Conservation (phyloP, 2,329 filamentous ascomycete genomes). For the Aspergillus tubingensis region DNA sequence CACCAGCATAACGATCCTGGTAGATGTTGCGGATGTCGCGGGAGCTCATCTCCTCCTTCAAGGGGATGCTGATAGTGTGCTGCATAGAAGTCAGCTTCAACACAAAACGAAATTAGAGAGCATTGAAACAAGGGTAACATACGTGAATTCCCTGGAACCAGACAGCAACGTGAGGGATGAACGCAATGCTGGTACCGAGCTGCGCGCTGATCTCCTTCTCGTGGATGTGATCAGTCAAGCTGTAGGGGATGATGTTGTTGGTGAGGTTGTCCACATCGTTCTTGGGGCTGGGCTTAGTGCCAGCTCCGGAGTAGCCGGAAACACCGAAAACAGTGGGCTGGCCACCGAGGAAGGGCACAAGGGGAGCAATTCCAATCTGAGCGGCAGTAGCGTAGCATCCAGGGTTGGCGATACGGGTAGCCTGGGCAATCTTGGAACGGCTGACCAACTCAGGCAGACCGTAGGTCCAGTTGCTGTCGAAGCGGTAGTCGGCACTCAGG, state of each 20-base stretch:
- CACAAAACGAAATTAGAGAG: too few relatives aligned
- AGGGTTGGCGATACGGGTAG: slow-evolving; percentile 85
- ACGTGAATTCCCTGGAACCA: slow-evolving; percentile 95
- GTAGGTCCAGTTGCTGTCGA: slow-evolving; percentile 83
- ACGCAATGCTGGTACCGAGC: slow-evolving; percentile 72
- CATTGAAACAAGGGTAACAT: slow-evolving; percentile 33
- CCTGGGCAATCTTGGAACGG: slow-evolving; percentile 72
- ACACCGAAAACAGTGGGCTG: slow-evolving; percentile 86
- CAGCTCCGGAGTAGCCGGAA: slow-evolving; percentile 90
- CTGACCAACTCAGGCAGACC: slow-evolving; percentile 83
- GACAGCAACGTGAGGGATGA: slow-evolving; percentile 90
- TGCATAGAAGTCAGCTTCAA: slow-evolving; percentile 37
- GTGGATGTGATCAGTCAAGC: slow-evolving; percentile 89
- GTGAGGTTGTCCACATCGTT: slow-evolving; percentile 83
- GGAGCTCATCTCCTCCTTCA: slow-evolving; percentile 82
- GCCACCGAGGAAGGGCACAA: slow-evolving; percentile 75
- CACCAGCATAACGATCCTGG: slow-evolving; percentile 92
- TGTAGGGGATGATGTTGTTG: slow-evolving; percentile 90
- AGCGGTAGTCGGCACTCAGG: slow-evolving; percentile 94
- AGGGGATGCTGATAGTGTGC: slow-evolving; percentile 86
- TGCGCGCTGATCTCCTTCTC: slow-evolving; percentile 85
- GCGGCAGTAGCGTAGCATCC: slow-evolving; percentile 95
- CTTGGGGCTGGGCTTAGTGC: slow-evolving; percentile 90
- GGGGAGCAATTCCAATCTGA: slow-evolving; percentile 82
- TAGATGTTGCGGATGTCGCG: slow-evolving; percentile 92